Conservation (phyloP, 768 basidiomycete genomes). For the Exsudoporus frostii region DNA sequence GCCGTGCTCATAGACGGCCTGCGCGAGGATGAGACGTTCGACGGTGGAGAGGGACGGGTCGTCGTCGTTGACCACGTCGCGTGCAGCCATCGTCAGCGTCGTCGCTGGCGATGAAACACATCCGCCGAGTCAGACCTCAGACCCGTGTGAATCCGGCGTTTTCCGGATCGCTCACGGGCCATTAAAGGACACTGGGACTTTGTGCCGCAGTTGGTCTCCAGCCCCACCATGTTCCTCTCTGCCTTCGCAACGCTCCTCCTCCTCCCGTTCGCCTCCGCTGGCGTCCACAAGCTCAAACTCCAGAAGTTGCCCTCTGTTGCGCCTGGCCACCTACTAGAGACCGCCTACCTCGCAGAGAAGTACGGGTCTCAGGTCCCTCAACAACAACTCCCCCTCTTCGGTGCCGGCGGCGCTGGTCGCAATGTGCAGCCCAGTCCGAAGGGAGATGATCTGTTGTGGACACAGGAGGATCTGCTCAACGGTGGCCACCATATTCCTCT, state of each 20-base stretch:
- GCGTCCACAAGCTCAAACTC: constrained; percentile 83
- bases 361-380: constrained; percentile 58
- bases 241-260: constrained; percentile 38
- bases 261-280: constrained; percentile 47
- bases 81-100: constrained; percentile 10
- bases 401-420: constrained; percentile 72
- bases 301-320: constrained; percentile 72
- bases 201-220: constrained; percentile 11
- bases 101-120: neutral
- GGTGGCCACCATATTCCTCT: constrained; percentile 88
- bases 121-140: neutral
- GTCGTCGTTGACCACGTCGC: constrained; percentile 7
- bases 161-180: constrained; percentile 10
- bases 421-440: constrained; percentile 45
- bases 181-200: constrained; percentile 24
- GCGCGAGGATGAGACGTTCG: constrained; percentile 80
- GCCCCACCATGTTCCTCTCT: constrained; percentile 43
- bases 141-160: constrained; percentile 19
- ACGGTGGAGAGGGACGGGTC: constrained; percentile 34
- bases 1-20: constrained; percentile 83
- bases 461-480: constrained; percentile 63
- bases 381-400: constrained; percentile 61
- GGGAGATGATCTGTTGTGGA: constrained; percentile 72
- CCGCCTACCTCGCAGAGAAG: constrained; percentile 90
- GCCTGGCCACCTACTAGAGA: constrained; percentile 65